Evolutionary conservation across 2,329 filamentous ascomycete genomes (phyloP).

Genomic region (Cladosporium sp.): DNA sequence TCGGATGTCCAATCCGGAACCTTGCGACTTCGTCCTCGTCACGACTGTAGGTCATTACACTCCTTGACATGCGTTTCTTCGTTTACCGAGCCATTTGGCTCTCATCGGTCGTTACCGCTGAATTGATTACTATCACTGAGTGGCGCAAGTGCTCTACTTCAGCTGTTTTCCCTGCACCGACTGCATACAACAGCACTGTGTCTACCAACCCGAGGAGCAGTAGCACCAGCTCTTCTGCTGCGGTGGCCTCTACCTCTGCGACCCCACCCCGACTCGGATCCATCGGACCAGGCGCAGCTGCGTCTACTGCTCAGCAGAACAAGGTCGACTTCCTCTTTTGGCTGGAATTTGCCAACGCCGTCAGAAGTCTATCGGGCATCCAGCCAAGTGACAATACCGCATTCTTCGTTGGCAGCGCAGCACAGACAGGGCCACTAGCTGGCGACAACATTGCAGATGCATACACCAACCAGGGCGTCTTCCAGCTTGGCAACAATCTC

Average conservation of each 20-base stretch:
- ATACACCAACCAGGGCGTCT: background rate
- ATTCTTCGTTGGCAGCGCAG: background rate
- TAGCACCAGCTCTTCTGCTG: background rate
- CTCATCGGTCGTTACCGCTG: background rate
- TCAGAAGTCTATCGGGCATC: background rate
- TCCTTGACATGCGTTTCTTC: background rate
- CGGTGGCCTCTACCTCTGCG: background rate
- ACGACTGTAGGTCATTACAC: background rate
- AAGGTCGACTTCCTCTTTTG: slow-evolving; percentile 2
- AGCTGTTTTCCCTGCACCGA: background rate
- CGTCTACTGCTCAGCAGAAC: background rate
- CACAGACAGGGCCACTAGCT: background rate
- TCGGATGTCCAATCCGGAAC: background rate
- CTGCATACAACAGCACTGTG: background rate
- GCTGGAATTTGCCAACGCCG: background rate
- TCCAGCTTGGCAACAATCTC: background rate
- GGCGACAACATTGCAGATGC: background rate
- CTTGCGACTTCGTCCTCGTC: background rate
- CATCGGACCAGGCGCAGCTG: background rate
- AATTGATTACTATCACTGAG: slow-evolving; percentile 7
- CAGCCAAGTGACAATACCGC: background rate
- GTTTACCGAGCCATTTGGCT: background rate
- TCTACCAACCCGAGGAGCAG: background rate
- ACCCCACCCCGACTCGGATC: background rate
- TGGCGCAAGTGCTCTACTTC: background rate